phyloP scores from a whole-genome alignment of 2,329 filamentous ascomycete genomes.

The Nannizzia gypsea region DNA sequence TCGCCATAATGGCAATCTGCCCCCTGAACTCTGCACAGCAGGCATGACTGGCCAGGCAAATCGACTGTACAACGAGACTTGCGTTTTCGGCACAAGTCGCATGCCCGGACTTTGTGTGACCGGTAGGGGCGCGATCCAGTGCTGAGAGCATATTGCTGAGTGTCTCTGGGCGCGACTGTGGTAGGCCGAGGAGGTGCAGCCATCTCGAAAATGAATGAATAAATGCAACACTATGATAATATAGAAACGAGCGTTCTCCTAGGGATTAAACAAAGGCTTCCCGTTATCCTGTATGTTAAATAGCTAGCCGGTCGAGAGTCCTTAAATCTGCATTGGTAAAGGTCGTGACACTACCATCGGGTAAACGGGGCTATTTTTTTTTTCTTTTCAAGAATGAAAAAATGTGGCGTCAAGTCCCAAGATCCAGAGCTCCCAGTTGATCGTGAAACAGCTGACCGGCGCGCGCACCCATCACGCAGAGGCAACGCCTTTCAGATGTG shows the following conservation, averaged over 20 bases:
- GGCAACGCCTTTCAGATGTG: background rate
- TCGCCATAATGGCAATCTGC: slow-evolving; percentile 47
- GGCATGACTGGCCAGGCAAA: slow-evolving; percentile 40
- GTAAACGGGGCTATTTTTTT: background rate
- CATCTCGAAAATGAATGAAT: background rate
- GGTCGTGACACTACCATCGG: background rate
- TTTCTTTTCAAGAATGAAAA: background rate
- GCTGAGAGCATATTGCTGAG: slow-evolving; percentile 20
- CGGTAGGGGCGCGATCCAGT: slow-evolving; percentile 45
- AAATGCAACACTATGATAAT: background rate
- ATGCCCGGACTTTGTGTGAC: slow-evolving; percentile 51
- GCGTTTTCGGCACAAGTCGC: slow-evolving; percentile 47
- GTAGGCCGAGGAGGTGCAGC: slow-evolving; percentile 4
- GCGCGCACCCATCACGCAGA: background rate
- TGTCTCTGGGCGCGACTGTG: slow-evolving; percentile 6
- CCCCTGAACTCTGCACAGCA: slow-evolving; percentile 47
- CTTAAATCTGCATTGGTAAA: background rate
- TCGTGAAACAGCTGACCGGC: background rate
- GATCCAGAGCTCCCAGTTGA: background rate
- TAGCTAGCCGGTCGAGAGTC: background rate
- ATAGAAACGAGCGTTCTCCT: background rate
- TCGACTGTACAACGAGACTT: slow-evolving; percentile 52
- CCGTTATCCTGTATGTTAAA: background rate
- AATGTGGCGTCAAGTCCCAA: background rate
- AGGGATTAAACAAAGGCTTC: background rate